Evolutionary conservation across 2,329 filamentous ascomycete genomes (phyloP).

Genomic region (Tolypocladium endophyticum): DNA sequence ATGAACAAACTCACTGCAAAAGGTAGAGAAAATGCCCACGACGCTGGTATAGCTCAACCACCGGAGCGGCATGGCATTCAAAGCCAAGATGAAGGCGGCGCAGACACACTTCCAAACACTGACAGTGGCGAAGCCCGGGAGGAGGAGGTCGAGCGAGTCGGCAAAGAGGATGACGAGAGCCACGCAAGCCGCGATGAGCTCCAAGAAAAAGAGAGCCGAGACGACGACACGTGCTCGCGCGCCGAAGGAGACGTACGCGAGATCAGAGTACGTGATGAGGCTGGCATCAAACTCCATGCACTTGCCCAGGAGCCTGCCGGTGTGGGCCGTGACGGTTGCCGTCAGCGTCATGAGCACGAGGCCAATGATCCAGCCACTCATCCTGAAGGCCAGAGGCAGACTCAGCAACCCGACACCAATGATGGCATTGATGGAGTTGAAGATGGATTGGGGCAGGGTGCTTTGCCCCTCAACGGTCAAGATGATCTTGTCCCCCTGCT

Average conservation of each 20-base stretch:
- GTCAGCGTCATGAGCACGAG: constrained; percentile 63
- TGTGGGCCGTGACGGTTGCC: constrained; percentile 72
- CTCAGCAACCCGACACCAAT: constrained; percentile 86
- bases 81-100: constrained; percentile 63
- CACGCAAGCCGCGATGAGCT: constrained; percentile 80
- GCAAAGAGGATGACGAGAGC: constrained; percentile 88
- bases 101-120: constrained; percentile 79
- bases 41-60: constrained; percentile 84
- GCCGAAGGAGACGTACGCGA: constrained; percentile 86
- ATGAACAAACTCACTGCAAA: constrained; percentile 58
- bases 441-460: constrained; percentile 89
- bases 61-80: constrained; percentile 77
- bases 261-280: constrained; percentile 87
- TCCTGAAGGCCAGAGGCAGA: constrained; percentile 76
- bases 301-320: constrained; percentile 72
- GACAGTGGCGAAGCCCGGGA: constrained; percentile 56
- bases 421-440: constrained; percentile 91
- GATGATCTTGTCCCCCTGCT: constrained; percentile 78
- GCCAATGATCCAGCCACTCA: constrained; percentile 82
- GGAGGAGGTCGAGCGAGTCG: constrained; percentile 71
- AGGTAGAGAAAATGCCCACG: constrained; percentile 81
- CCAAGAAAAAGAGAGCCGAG: constrained; percentile 77
- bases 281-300: constrained; percentile 80
- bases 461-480: constrained; percentile 83
- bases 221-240: constrained; percentile 69